Conservation (phyloP, 331 rosid genomes). For the Quercus lobata region DNA sequence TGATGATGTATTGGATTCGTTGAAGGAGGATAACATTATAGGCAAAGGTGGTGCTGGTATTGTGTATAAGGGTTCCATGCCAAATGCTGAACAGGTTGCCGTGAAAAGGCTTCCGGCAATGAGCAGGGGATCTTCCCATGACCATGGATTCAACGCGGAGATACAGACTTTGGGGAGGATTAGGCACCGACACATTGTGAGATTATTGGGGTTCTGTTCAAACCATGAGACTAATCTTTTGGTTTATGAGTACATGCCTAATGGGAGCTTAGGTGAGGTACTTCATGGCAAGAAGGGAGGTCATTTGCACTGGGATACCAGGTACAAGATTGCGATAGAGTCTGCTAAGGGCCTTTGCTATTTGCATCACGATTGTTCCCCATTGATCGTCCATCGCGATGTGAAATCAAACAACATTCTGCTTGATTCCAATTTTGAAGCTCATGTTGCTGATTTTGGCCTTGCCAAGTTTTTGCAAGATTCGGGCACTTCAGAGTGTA, state of each 20-base stretch:
- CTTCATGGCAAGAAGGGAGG: conserved; percentile 99
- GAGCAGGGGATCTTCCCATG: conserved; percentile 85
- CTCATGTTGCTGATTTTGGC: conserved; percentile 98
- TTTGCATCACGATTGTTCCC: conserved; percentile 95
- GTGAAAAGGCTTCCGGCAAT: conserved; percentile 89
- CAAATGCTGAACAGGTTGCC: conserved; percentile 72
- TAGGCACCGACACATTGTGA: conserved; percentile 86
- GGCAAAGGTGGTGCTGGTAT: conserved; percentile 98
- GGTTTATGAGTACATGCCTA: conserved; percentile 97
- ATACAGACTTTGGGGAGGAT: conserved; percentile 93
- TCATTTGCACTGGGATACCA: conserved; percentile 85
- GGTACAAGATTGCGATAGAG: conserved; percentile 88
- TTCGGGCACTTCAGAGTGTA: conserved; percentile 95
- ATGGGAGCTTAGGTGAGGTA: conserved; percentile 92
- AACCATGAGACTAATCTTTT: conserved; percentile 92
- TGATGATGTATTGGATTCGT: conserved; percentile 77
- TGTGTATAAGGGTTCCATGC: conserved; percentile 87
- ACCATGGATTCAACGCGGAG: conserved; percentile 91
- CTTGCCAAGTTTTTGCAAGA: conserved; percentile 96
- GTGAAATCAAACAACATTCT: conserved; percentile 96
- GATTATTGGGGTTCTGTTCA: conserved; percentile 86
- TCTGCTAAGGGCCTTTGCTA: conserved; percentile 97
- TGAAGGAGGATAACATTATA: conserved; percentile 80
- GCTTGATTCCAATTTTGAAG: conserved; percentile 74
- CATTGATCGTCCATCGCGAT: conserved; percentile 82